Conservation (phyloP, 108 stramenopile species). For the Aurantiochytrium sp. region DNA sequence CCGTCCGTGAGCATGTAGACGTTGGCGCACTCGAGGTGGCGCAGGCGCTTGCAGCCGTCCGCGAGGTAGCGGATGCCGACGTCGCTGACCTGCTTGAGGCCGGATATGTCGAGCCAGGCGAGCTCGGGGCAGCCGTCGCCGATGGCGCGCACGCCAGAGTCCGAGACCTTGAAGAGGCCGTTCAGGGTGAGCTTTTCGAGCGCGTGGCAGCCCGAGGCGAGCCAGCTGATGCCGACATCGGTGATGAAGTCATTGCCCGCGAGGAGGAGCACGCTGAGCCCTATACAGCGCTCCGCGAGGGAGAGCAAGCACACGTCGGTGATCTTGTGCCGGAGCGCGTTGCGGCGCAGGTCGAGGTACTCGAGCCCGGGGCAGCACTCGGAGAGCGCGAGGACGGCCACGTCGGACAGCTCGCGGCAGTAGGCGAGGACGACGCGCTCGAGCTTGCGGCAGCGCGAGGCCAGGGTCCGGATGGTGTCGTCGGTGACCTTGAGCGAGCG, state of each 20-base stretch:
- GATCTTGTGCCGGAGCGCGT: not conserved
- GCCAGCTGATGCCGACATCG: not conserved
- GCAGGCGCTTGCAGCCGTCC: not conserved
- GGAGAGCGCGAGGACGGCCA: conserved; percentile 14
- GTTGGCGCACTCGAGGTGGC: not conserved
- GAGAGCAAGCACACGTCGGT: conserved; percentile 1
- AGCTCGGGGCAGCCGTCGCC: conserved; percentile 19
- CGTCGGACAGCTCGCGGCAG: conserved; percentile 28
- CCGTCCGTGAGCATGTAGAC: conserved; percentile 21
- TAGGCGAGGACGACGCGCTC: not conserved
- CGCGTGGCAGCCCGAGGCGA: conserved; percentile 8
- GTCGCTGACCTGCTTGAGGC: conserved; percentile 10
- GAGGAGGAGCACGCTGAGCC: not conserved
- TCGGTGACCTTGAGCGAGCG: not conserved
- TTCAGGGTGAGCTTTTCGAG: not conserved
- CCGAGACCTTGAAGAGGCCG: not conserved
- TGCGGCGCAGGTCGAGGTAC: not conserved
- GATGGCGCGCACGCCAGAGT: not conserved
- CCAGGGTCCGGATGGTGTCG: not conserved
- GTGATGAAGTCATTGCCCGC: conserved; percentile 8
- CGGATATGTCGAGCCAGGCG: not conserved
- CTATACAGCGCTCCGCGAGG: conserved; percentile 1
- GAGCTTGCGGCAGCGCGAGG: not conserved
- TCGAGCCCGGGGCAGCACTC: not conserved
- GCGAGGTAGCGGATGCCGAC: not conserved